Base-by-base conservation (phyloP, 1,284 basidiomycete species). In the Heterobasidion annosum region DNA sequence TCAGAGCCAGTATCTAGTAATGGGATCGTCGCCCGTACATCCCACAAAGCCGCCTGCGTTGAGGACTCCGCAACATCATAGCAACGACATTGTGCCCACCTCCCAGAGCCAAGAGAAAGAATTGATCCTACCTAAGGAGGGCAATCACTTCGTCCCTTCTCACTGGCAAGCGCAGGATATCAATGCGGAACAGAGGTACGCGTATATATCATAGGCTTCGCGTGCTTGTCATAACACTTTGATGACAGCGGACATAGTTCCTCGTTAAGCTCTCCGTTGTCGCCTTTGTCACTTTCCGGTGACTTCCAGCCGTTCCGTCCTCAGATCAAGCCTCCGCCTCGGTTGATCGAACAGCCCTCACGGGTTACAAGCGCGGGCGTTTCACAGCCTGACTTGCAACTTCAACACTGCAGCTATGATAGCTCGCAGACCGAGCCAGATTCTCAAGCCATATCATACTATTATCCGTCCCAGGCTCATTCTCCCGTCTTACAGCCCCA, bases 101-200 rank as follows among this genome's bases (percentile, higher is more conserved):
- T 66, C 65, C 0, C 65, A 66, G 44, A 60, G 58, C 35, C 54
- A 62, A 32, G 65, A 66, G 48, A 49, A 47, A 13, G 65, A 65
- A 18, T 35, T 64, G 4, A 7, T 16, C 5, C 25, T 53, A 42
- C 48, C 34, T 9, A 40, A 15, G 19, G 18, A 16, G 12, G 12
- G 13, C 16, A 32, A 47, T 19, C 32, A 19, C 13, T 18, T 13
- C n/a, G 13, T 19, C 19, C 18, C 15, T 47, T 25, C 25, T 25
- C 5, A 25, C 25, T 25, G 25, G 25, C 25, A 25, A 25, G 25
- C 25, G 25, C 25, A 25, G 25, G 4, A 25, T 25, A 5, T 5
- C 25, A 25, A 25, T 5, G 25, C 25, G 25, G 25, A 25, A 25
- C 25, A 25, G 25, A 25, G 25, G 25, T 25, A 25, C 25, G 25